Conservation (phyloP, 176 grass and related monocot species). For the Chrysopogon serrulatus region DNA sequence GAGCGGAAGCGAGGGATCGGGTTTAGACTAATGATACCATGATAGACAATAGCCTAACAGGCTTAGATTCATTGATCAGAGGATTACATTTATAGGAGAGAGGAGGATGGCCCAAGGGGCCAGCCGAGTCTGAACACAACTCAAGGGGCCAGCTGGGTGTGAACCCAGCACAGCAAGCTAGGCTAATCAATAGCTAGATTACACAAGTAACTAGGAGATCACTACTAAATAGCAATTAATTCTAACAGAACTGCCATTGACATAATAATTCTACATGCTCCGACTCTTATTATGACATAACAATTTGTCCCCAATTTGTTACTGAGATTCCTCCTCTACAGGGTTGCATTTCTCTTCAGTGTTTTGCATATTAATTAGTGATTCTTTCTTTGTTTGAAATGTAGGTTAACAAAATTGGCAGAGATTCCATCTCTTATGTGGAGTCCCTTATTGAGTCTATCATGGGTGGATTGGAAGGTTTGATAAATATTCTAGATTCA, state of each 20-base stretch:
- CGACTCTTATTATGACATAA: background rate
- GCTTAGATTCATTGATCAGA: too few relatives aligned
- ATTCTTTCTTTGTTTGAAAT: slow-evolving; percentile 15
- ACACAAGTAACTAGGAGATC: too few relatives aligned
- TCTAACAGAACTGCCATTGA: slow-evolving; percentile 9
- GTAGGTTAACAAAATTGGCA: slow-evolving; percentile 87
- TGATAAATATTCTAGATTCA: slow-evolving; percentile 98
- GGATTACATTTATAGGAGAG: too few relatives aligned
- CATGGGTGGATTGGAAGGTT: slow-evolving; percentile 98
- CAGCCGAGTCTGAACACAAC: too few relatives aligned
- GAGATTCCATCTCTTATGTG: slow-evolving; percentile 93
- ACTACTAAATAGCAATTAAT: too few relatives aligned
- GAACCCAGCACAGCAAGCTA: too few relatives aligned
- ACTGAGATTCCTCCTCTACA: background rate
- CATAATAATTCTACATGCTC: slow-evolving; percentile 3
- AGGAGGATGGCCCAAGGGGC: too few relatives aligned
- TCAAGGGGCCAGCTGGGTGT: too few relatives aligned
- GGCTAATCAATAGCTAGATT: too few relatives aligned
- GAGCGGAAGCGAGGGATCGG: too few relatives aligned
- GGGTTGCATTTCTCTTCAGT: background rate
- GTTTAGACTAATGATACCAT: too few relatives aligned
- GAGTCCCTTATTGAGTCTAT: slow-evolving; percentile 98
- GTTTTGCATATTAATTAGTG: slow-evolving; percentile 20
- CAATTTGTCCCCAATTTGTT: background rate
- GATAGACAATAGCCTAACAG: too few relatives aligned